Base-by-base conservation (phyloP, 345 rosid genomes). In the Triadica sebifera region DNA sequence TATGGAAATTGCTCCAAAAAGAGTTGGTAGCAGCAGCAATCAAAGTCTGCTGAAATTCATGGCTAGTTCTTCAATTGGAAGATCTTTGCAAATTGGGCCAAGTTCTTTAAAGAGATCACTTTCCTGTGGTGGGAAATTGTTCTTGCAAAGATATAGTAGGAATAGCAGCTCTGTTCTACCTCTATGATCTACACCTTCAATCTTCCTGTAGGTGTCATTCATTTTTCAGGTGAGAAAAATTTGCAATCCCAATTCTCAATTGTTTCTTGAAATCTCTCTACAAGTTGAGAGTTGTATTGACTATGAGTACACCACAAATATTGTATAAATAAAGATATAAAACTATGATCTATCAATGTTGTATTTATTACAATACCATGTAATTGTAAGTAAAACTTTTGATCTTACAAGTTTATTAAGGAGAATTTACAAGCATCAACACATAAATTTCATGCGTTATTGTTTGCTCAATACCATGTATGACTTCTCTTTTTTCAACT, bases 81-180 rank as follows among this genome's bases (percentile, higher is more conserved):
- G 85, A 73, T 82, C 87, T 13, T 71, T 78, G 57, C 81, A 73
- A 29, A 29, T 29, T 29, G 34, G 34, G 15, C 79, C 88, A 67
- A 77, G 81, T 75, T 84, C 86, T 70, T 75, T 84, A 72, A 87
- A 79, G 73, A 89, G 94, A 73, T 88, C 94, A 41, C 47, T 85
- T 59, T 93, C 98, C 6, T 87, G 81, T 78, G 82, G 80, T 65
- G 96, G 91, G 4, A 86, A 86, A 80, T 81, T 83, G 81, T 79
- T 85, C 56, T 69, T 81, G 52, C 77, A 83, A 47, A 81, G 77
- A 43, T 22, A 63, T 12, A 15, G 65, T 79, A 69, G 79, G 53
- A 76, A 52, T 65, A 78, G 80, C 22, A 65, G 58, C 53, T 65
- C 69, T 29, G 65, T 39, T 68, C 74, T 79, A 29, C 78, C 78